Percentiles rank a stretch among this genome's conserved stretches.
These are phyloP conservation scores for Aspergillus tanneri DNA, from an alignment of 2,329 filamentous ascomycete genomes.

Conservation along the genomic window DNA sequence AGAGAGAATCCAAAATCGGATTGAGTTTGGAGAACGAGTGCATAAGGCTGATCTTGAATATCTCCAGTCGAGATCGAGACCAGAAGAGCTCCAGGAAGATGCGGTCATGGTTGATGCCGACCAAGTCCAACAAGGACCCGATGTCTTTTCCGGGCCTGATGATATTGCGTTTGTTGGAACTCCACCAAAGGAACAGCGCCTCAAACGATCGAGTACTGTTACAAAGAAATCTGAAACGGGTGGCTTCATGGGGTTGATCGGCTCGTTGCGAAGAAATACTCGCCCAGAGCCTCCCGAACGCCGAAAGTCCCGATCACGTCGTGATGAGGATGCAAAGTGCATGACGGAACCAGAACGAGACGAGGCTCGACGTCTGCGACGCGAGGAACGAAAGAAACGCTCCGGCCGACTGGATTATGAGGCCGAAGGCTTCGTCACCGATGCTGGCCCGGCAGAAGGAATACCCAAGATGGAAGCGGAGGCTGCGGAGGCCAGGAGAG, in stretches of 20 bases:
- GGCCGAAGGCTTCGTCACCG: constrained; percentile 47
- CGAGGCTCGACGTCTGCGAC: constrained; percentile 33
- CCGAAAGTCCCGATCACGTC: constrained; percentile 38
- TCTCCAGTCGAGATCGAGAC: constrained; percentile 34
- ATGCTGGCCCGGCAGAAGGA: constrained; percentile 41
- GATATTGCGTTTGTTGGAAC: constrained; percentile 54
- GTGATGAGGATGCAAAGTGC: constrained; percentile 35
- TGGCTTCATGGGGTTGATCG: constrained; percentile 64
- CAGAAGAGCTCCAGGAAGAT: constrained; percentile 47
- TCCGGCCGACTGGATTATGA: constrained; percentile 50
- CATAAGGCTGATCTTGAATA: not conserved
- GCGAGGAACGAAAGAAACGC: constrained; percentile 39
- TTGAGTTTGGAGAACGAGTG: not conserved
- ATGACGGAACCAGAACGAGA: constrained; percentile 40
- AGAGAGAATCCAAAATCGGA: constrained; percentile 2
- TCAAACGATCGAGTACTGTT: constrained; percentile 62
- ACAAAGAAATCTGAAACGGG: constrained; percentile 58
- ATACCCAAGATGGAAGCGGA: constrained; percentile 43
- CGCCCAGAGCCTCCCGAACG: constrained; percentile 37
- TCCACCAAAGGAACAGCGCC: constrained; percentile 49
- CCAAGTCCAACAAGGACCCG: constrained; percentile 45
- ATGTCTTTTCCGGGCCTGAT: constrained; percentile 49
- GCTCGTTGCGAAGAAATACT: constrained; percentile 40
- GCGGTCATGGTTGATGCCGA: constrained; percentile 55
- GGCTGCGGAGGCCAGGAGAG: constrained; percentile 61